These are phyloP conservation scores for Solanum chmielewskii DNA, from an alignment of 257 asterid genomes.

Conservation along the genomic window DNA sequence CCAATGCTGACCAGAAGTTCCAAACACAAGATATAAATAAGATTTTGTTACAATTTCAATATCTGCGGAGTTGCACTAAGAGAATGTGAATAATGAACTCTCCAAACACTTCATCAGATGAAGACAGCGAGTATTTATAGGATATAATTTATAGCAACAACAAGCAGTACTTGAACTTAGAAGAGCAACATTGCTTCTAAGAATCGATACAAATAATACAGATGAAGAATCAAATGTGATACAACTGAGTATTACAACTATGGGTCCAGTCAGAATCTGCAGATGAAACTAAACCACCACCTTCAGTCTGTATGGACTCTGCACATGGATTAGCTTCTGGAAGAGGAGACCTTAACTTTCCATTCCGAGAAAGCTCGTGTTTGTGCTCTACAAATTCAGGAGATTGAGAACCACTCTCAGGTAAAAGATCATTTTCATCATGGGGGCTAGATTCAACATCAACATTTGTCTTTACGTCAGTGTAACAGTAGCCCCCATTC, in stretches of 20 bases:
- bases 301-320: conserved; percentile 69
- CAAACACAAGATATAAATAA: neutral
- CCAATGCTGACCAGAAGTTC: neutral
- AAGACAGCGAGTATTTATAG: neutral
- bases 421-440: conserved; percentile 7
- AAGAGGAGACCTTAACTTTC: conserved; percentile 11
- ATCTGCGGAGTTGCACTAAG: neutral
- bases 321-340: conserved; percentile 19
- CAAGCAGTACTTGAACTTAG: neutral
- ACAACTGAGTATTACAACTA: conserved; percentile 22
- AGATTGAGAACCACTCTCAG: conserved; percentile 12
- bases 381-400: conserved; percentile 45
- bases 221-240: conserved; percentile 10
- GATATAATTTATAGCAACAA: neutral
- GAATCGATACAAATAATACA: neutral
- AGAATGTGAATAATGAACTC: neutral
- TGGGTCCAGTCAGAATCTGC: conserved; percentile 65
- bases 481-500: conserved; percentile 3
- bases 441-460: neutral
- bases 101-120: neutral
- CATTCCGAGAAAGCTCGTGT: conserved; percentile 19
- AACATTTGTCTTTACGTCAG: conserved; percentile 1
- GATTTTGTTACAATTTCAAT: neutral
- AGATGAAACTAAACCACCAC: conserved; percentile 56
- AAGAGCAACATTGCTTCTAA: neutral